Conservation (phyloP, 2,329 filamentous ascomycete species). For the Fusarium acutatum region DNA sequence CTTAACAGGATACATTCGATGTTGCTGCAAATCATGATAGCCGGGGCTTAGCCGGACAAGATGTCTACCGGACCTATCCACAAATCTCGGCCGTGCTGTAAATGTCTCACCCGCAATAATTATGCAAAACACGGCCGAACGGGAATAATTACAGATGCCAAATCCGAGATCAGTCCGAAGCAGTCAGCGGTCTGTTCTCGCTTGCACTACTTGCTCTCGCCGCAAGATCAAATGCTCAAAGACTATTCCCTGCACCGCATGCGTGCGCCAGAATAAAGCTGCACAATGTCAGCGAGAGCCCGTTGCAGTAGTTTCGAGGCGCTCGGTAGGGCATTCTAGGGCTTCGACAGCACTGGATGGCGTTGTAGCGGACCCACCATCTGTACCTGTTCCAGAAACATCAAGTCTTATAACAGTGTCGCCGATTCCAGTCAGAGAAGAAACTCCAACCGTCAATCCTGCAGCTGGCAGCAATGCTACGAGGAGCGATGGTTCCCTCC, state of each 20-base stretch:
- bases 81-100: background rate
- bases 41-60: rapidly evolving
- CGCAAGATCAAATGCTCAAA: background rate
- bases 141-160: background rate
- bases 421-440: no score
- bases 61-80: rapidly evolving
- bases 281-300: background rate
- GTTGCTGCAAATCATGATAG: rapidly evolving
- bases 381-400: background rate
- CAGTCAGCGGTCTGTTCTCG: background rate
- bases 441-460: no score
- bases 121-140: background rate
- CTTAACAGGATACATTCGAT: rapidly evolving
- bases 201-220: background rate
- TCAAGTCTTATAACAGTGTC: no score
- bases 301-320: background rate
- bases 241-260: background rate
- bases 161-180: background rate
- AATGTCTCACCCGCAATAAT: background rate
- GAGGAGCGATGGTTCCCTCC: rapidly evolving
- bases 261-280: background rate
- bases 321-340: background rate
- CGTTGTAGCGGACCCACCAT: no score
- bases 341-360: background rate
- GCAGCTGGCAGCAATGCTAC: rapidly evolving